A percentile compares a stretch with the other conserved stretches of the same genome.
Conservation (phyloP, 2,329 filamentous ascomycete species). For the Hypoxylon sp. region DNA sequence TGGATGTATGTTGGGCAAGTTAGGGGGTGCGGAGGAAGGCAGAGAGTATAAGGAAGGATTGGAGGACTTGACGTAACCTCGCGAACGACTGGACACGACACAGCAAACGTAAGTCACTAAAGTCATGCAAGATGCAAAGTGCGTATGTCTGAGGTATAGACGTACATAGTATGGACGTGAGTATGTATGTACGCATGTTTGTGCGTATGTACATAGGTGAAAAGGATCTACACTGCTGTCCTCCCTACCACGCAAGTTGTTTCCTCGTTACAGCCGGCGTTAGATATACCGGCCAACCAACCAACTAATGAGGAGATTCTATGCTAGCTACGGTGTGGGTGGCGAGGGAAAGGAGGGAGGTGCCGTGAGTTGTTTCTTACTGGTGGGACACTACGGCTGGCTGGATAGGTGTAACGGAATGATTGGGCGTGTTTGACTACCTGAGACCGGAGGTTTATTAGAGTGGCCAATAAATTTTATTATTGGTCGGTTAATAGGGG, state of each 20-base stretch:
- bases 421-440: conserved; percentile 2
- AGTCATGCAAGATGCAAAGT: not conserved
- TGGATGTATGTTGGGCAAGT: not conserved
- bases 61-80: conserved; percentile 4
- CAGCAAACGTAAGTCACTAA: not conserved
- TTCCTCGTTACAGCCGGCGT: conserved; percentile 21
- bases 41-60: not conserved
- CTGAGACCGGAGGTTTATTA: not conserved
- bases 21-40: conserved; percentile 1
- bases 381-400: conserved; percentile 5
- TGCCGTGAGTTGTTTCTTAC: conserved; percentile 10
- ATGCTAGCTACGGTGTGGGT: conserved; percentile 10
- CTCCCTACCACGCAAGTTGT: conserved; percentile 23
- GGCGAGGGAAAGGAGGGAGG: conserved; percentile 2
- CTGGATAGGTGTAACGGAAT: not conserved
- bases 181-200: not conserved
- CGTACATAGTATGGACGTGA: not conserved
- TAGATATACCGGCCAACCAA: conserved; percentile 19
- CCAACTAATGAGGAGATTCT: not conserved
- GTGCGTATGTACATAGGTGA: conserved; percentile 8
- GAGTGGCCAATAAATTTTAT: not conserved
- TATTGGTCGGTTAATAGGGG: conserved; percentile 5
- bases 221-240: conserved; percentile 30
- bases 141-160: not conserved
- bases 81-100: not conserved